Evolutionary conservation across 495 filamentous ascomycete species (phyloP), one percentile per base, ranked within the genome.

Genomic region (Penicillium pancosmium): DNA sequence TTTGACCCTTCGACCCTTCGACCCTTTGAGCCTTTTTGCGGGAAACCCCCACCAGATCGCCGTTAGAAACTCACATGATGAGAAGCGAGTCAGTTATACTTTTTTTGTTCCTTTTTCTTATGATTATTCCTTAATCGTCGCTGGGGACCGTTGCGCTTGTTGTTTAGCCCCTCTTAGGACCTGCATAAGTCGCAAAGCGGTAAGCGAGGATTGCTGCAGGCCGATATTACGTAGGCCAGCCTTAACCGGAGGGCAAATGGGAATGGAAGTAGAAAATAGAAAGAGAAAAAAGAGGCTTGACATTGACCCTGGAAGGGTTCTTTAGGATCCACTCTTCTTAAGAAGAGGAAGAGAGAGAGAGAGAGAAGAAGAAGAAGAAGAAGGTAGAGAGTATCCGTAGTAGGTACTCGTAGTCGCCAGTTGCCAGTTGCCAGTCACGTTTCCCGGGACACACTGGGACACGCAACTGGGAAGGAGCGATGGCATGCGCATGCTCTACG

Each of bases 171-270:
- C 19, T 44, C 16, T 18, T 44, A 47, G 38, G 33, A 53, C 38
- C 53, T 62, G 55, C 60, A 62, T 59, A 44, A 51, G 48, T 50
- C 51, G 50, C 21, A 40, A 43, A 34, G 25, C 23, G 27, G 36
- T 55, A 31, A 56, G 47, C 46, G 53, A 55, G 54, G 19, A 13
- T 21, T 52, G 21, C 18, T 16, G 16, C 35, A 48, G 12, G 27
- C 18, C 48, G 56, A 58, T 49, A 57, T 57, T 57, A 40, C 51
- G 19, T 8, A 4, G 27, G 38, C 27, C 36, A 53, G 55, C 55
- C 50, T 55, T 55, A 62, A 43, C 52, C 47, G 52, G 21, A 11
- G 19, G n/a, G 15, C 34, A 41, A 38, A n/a, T 11, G 7, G 10
- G 0, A 23, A 38, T 50, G 21, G 33, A 41, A 51, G 33, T 35